Base-by-base conservation (phyloP, 2,329 filamentous ascomycete genomes). In the Colletotrichum sp. region DNA sequence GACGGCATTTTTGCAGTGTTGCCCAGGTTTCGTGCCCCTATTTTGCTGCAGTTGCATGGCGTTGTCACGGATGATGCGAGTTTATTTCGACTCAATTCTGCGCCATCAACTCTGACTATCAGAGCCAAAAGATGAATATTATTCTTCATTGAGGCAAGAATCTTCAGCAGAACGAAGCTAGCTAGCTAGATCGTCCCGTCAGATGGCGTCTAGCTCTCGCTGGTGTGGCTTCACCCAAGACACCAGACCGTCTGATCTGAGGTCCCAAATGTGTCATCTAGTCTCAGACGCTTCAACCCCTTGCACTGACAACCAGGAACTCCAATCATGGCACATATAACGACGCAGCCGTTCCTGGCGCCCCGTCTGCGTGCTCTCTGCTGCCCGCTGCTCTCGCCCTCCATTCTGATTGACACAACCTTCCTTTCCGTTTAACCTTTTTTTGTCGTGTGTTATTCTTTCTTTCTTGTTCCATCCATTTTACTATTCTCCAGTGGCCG, bases 211-310 rank as follows among this genome's bases (percentile, higher is more conserved):
- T 16, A 7, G 16, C 30, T 65, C 28, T n/a, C 19, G n/a, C 28
- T 16, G 36, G 8, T 22, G 34, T 63, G 69, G 63, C 70, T 68
- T 72, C 55, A 73, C 69, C 57, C 66, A 74, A 76, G 74, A 74
- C 74, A 69, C 44, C 65, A 64, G 69, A 70, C 77, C 75, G 71
- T 78, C 77, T 72, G 77, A 78, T 78, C 77, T 70, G 68, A 76
- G 67, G 52, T 63, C 65, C 68, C 65, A 63, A 71, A 77, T 78
- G 76, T 77, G 74, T 77, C 74, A 77, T 71, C 76, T 74, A 67
- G 76, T 77, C 76, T 77, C 69, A 71, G 74, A 67, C 74, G 61
- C 65, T 69, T 63, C 72, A 65, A 44, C 68, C 73, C 70, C 66
- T 57, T 67, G 48, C 57, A 71, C 64, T 36, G 61, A 66, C 69